These are phyloP conservation scores for Ricinus communis DNA, from an alignment of 345 rosid genomes.

Conservation along the genomic window DNA sequence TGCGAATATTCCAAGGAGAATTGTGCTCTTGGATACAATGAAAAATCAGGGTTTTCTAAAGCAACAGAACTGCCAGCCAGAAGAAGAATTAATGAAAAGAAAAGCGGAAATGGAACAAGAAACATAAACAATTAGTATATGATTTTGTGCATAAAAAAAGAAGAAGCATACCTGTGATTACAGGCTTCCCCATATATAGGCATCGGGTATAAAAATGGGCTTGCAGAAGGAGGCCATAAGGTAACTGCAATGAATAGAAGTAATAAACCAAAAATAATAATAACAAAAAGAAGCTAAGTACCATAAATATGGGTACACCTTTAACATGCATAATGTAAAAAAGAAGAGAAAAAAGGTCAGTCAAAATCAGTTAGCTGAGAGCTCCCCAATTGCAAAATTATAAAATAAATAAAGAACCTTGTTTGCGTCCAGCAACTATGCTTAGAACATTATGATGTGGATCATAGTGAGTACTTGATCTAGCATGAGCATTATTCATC, in stretches of 20 bases:
- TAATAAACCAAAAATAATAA: background rate
- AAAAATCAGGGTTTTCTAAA: slow-evolving; percentile 62
- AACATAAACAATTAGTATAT: background rate
- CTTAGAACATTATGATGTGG: slow-evolving; percentile 89
- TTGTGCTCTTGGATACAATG: slow-evolving; percentile 71
- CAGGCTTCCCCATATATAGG: slow-evolving; percentile 91
- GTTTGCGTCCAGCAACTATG: slow-evolving; percentile 70
- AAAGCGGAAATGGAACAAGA: background rate
- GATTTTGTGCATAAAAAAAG: too few species aligned
- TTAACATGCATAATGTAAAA: background rate
- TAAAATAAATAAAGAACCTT: slow-evolving; percentile 44
- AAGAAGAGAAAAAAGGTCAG: background rate
- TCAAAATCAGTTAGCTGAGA: background rate
- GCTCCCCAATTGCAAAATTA: background rate
- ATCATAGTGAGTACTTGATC: slow-evolving; percentile 86
- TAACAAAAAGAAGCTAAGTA: background rate
- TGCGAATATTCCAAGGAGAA: slow-evolving; percentile 52
- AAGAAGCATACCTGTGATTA: slow-evolving; percentile 71
- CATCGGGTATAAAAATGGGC: slow-evolving; percentile 80
- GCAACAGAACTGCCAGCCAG: slow-evolving; percentile 57
- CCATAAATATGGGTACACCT: background rate
- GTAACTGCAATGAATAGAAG: slow-evolving; percentile 50
- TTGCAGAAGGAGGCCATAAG: slow-evolving; percentile 89
- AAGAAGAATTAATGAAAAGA: slow-evolving; percentile 10
- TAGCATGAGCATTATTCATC: slow-evolving; percentile 79